A percentile compares a stretch with the other conserved stretches of the same genome.
These are phyloP conservation scores for Lippia alba DNA, from an alignment of 305 asterid species.

Conservation along the genomic window DNA sequence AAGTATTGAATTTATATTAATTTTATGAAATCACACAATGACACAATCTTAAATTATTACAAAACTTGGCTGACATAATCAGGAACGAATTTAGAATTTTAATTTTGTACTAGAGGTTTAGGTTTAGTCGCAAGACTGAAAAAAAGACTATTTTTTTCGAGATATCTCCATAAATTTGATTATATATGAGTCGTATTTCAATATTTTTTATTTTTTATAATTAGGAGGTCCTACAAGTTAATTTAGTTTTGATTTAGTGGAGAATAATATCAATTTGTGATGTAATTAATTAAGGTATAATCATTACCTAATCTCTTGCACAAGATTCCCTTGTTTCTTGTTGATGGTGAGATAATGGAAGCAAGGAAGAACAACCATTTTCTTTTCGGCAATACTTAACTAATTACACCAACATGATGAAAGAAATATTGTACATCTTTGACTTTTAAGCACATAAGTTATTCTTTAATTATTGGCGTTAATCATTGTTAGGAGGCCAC, in stretches of 20 bases:
- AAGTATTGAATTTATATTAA: neutral
- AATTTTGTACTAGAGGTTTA: no score
- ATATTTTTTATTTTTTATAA: neutral
- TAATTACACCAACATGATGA: slow-evolving; percentile 27
- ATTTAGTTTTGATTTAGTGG: slow-evolving; percentile 14
- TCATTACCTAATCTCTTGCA: slow-evolving; percentile 39
- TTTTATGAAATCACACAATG: no score
- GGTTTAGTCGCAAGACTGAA: no score
- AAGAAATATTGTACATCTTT: slow-evolving; percentile 1
- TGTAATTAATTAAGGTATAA: slow-evolving; percentile 34
- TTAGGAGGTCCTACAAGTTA: neutral
- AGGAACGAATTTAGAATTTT: no score
- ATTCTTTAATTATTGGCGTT: slow-evolving; percentile 5
- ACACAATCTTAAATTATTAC: neutral
- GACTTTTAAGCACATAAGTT: slow-evolving; percentile 32
- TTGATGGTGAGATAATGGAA: slow-evolving; percentile 30
- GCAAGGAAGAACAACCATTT: slow-evolving; percentile 15
- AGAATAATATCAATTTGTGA: slow-evolving; percentile 8
- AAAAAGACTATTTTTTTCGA: neutral
- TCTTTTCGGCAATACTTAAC: slow-evolving; percentile 36
- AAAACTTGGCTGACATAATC: no score
- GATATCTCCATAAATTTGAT: no score
- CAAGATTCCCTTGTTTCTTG: slow-evolving; percentile 48
- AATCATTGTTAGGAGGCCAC: slow-evolving; percentile 20
- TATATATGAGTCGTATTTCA: neutral